Evolutionary conservation across 495 filamentous ascomycete genomes (phyloP).

Genomic region (Glarea lozoyensis): DNA sequence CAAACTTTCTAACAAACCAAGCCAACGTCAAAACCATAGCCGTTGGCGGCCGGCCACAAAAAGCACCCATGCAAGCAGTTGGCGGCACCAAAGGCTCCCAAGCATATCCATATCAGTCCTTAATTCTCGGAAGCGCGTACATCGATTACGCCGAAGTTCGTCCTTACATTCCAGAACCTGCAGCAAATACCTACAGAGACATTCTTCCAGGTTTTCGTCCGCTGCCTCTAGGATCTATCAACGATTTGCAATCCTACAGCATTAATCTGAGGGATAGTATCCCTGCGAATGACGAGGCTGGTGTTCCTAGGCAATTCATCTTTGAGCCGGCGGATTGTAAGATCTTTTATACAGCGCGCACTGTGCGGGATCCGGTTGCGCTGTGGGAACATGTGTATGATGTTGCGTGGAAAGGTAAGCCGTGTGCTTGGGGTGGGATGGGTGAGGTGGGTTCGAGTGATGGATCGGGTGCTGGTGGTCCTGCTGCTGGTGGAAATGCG

Average conservation of each 20-base stretch:
- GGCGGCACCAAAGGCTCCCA: conserved; percentile 44
- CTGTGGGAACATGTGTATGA: conserved; percentile 33
- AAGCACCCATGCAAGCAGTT: conserved; percentile 48
- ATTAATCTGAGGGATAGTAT: conserved; percentile 33
- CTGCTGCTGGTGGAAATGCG: background rate
- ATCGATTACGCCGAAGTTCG: conserved; percentile 18
- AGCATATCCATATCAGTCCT: background rate
- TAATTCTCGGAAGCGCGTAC: background rate
- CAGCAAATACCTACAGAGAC: conserved; percentile 11
- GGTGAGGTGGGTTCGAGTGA: background rate
- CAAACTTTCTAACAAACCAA: conserved; percentile 41
- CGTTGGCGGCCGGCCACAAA: conserved; percentile 46
- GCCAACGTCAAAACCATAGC: conserved; percentile 49
- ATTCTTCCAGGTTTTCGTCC: conserved; percentile 15
- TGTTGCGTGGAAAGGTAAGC: conserved; percentile 7
- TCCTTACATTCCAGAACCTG: conserved; percentile 16
- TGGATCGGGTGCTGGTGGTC: background rate
- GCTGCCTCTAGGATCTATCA: conserved; percentile 3
- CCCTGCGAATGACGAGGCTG: conserved; percentile 16
- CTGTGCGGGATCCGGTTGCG: conserved; percentile 27
- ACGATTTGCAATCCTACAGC: conserved; percentile 23
- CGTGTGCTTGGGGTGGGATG: conserved; percentile 8
- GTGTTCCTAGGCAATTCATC: conserved; percentile 40
- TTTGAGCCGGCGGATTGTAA: conserved; percentile 44
- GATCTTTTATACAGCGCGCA: conserved; percentile 41